Conservation (phyloP, 75 land plant species). For the Sequoia sempervirens region DNA sequence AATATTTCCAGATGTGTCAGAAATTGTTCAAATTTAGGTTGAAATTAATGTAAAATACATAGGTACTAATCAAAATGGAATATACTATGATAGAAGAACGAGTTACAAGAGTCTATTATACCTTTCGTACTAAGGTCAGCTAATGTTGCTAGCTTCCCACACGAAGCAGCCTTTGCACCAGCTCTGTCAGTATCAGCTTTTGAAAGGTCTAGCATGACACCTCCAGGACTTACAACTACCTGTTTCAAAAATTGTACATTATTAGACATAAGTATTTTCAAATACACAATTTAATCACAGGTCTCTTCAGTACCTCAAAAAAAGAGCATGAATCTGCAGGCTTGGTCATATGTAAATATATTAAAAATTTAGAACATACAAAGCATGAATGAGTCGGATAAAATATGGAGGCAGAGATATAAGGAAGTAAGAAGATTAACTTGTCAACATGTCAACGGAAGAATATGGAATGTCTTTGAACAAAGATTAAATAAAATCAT, state of each 20-base stretch:
- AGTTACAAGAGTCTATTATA: not conserved
- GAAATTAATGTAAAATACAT: not conserved
- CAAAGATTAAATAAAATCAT: not conserved
- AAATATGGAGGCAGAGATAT: not conserved
- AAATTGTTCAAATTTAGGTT: not conserved
- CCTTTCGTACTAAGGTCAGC: constrained; percentile 49
- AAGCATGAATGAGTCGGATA: not conserved
- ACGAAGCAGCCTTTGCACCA: constrained; percentile 93
- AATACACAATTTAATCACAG: not conserved
- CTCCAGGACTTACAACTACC: constrained; percentile 21
- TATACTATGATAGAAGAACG: not conserved
- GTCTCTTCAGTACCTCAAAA: not conserved
- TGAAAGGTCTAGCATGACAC: constrained; percentile 38
- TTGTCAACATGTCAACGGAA: not conserved
- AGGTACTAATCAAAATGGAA: not conserved
- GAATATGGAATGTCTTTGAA: not conserved
- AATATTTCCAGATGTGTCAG: not conserved
- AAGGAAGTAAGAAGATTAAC: not conserved
- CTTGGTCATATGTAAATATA: not conserved
- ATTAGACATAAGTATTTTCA: not conserved
- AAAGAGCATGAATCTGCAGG: not conserved
- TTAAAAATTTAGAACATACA: not conserved
- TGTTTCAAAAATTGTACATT: constrained; percentile 13
- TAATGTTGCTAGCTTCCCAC: constrained; percentile 58
- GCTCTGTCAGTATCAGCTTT: constrained; percentile 49